Conservation (phyloP, 768 basidiomycete species). For the Lyophyllum decastes region DNA sequence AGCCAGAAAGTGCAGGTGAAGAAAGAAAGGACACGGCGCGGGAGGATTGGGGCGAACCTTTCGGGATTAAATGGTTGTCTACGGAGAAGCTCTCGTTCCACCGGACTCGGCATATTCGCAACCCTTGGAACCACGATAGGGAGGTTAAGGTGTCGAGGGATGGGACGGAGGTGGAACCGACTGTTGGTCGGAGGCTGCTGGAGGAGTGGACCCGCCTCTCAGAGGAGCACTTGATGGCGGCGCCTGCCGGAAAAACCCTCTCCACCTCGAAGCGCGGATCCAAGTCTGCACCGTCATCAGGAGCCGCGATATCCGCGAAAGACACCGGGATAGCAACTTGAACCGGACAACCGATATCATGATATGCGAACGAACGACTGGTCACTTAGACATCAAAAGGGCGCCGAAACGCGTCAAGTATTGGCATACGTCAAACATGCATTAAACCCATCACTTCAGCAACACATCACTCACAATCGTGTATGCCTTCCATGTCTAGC, state of each 20-base stretch:
- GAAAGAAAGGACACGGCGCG: slow-evolving; percentile 39
- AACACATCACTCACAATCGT: slow-evolving; percentile 21
- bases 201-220: slow-evolving; percentile 63
- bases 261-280: slow-evolving; percentile 6
- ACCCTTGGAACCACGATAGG: slow-evolving; percentile 89
- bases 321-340: slow-evolving; percentile 4
- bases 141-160: slow-evolving; percentile 84
- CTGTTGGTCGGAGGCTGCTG: slow-evolving; percentile 64
- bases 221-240: slow-evolving; percentile 11
- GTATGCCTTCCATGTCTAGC: slow-evolving; percentile 6
- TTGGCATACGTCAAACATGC: slow-evolving; percentile 4
- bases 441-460: slow-evolving; percentile 16
- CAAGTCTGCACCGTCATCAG: slow-evolving; percentile 4
- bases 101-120: slow-evolving; percentile 77
- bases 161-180: slow-evolving; percentile 90
- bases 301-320: slow-evolving; percentile 1
- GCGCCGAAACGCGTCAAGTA: neutral
- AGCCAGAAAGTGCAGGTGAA: slow-evolving; percentile 19
- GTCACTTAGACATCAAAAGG: slow-evolving; percentile 6
- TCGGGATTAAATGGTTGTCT: slow-evolving; percentile 82
- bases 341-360: slow-evolving; percentile 23
- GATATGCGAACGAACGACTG: slow-evolving; percentile 27
- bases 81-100: slow-evolving; percentile 73
- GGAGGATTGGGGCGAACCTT: slow-evolving; percentile 84
- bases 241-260: neutral